Base-by-base conservation (phyloP, 1,284 basidiomycete species). In the Takashimella tepidaria region DNA sequence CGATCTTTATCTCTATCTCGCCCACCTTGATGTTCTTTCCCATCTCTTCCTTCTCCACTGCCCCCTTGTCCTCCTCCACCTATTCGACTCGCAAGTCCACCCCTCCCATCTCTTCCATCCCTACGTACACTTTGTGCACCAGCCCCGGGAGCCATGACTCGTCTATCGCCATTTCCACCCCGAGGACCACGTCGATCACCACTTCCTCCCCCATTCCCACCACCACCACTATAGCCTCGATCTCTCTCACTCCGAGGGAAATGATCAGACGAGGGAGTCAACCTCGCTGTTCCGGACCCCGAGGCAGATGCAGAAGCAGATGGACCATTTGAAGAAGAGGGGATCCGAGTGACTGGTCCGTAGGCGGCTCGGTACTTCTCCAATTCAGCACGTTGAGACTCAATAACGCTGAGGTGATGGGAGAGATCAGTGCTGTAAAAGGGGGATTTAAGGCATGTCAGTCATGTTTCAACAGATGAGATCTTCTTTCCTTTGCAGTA, bases 371-470 rank as follows among this genome's bases (percentile, higher is more conserved):
- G 62, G 56, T 66, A 67, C 3, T 54, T 41, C 13, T 56, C 57
- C 13, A 74, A 46, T 45, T 74, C 66, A 10, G 55, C 24, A 1
- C 62, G 64, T 0, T 68, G 54, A 1, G 53, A 27, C 46, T 68
- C 59, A 25, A 72, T 59, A 2, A 68, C 59, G 1, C 49, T 27
- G 8, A 66, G 56, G 53, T 72, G 70, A 46, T 68, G 62, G 10
- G 60, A 45, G 3, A 74, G 61, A 43, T 74, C 72, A 6, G 68
- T 56, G 37, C 71, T 72, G 54, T 5, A n/a, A n/a, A n/a, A n/a
- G n/a, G n/a, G n/a, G n/a, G n/a, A n/a, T n/a, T n/a, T n/a, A n/a
- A n/a, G n/a, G n/a, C n/a, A n/a, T n/a, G n/a, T n/a, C n/a, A n/a
- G n/a, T n/a, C n/a, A n/a, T n/a, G n/a, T n/a, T n/a, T n/a, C n/a